These are phyloP conservation scores for Pharnaceum exiguum DNA, from an alignment of 148 eudicot genomes.

Conservation along the genomic window DNA sequence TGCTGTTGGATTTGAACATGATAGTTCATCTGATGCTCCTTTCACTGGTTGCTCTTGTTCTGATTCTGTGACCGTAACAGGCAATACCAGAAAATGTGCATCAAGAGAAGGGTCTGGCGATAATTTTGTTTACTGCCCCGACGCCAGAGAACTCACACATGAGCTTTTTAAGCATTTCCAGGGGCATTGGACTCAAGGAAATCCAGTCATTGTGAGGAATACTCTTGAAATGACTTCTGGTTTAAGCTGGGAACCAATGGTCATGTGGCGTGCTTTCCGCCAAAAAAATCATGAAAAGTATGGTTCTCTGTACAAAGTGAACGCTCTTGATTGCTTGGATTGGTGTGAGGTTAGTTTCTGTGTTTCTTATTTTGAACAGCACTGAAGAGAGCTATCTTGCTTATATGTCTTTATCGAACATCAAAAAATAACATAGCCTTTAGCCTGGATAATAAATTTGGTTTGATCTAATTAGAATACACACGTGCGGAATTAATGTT, in stretches of 20 bases:
- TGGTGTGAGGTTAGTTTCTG: constrained; percentile 46
- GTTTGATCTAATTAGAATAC: no score
- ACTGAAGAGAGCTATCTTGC: not conserved
- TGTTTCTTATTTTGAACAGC: no score
- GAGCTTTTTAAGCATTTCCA: constrained; percentile 44
- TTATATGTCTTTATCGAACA: no score
- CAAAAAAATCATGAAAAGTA: constrained; percentile 31
- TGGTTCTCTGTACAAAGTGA: constrained; percentile 30
- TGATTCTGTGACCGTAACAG: constrained; percentile 8
- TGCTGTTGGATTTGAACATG: constrained; percentile 12
- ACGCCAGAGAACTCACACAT: constrained; percentile 27
- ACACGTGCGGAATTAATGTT: no score
- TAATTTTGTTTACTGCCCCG: constrained; percentile 40
- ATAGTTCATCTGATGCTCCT: constrained; percentile 7
- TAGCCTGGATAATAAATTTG: no score
- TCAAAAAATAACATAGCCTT: no score
- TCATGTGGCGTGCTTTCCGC: constrained; percentile 60
- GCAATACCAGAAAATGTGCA: constrained; percentile 34
- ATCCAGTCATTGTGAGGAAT: constrained; percentile 49
- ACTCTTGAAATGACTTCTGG: constrained; percentile 47
- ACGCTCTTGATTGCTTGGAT: constrained; percentile 44
- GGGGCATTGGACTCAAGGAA: constrained; percentile 50
- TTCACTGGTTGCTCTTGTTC: constrained; percentile 25
- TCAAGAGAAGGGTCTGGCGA: constrained; percentile 37
- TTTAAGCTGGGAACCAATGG: constrained; percentile 72